These are phyloP conservation scores for Mycosarcoma maydis DNA, from an alignment of 1,284 basidiomycete genomes.

Conservation along the genomic window DNA sequence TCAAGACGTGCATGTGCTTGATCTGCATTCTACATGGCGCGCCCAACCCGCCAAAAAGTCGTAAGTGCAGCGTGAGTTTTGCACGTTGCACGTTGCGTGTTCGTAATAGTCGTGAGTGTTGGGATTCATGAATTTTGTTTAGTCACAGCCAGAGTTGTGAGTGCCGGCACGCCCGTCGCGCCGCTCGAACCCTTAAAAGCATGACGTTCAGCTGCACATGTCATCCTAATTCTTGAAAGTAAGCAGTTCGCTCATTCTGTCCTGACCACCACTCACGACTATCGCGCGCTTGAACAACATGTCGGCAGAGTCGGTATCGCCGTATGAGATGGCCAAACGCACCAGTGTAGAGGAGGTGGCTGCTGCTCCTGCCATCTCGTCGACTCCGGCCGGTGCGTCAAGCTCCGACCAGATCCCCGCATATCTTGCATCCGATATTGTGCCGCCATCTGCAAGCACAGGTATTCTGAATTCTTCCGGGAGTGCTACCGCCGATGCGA, in stretches of 20 bases:
- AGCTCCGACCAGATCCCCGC: conserved; percentile 12
- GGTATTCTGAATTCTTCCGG: conserved; percentile 2
- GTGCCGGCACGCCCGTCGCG: not conserved
- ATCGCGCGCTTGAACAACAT: not conserved
- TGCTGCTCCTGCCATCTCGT: conserved; percentile 5
- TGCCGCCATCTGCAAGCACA: conserved; percentile 4
- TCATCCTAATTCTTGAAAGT: not conserved
- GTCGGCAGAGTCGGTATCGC: not conserved
- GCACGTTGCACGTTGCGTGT: no score
- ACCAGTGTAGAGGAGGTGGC: not conserved
- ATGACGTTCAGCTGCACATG: not conserved
- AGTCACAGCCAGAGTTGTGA: no score
- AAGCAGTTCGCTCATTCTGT: not conserved
- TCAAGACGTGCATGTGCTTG: not conserved
- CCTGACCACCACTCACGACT: not conserved
- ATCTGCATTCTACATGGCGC: conserved; percentile 2
- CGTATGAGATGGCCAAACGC: not conserved
- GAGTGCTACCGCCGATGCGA: not conserved
- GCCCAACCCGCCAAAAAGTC: no score
- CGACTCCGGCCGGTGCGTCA: not conserved
- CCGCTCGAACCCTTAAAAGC: not conserved
- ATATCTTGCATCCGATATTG: conserved; percentile 12
- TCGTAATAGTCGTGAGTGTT: no score
- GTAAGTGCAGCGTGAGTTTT: no score
- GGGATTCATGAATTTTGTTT: no score